Evolutionary conservation across 2,329 filamentous ascomycete genomes (phyloP).

Genomic region (Botrytis porri): DNA sequence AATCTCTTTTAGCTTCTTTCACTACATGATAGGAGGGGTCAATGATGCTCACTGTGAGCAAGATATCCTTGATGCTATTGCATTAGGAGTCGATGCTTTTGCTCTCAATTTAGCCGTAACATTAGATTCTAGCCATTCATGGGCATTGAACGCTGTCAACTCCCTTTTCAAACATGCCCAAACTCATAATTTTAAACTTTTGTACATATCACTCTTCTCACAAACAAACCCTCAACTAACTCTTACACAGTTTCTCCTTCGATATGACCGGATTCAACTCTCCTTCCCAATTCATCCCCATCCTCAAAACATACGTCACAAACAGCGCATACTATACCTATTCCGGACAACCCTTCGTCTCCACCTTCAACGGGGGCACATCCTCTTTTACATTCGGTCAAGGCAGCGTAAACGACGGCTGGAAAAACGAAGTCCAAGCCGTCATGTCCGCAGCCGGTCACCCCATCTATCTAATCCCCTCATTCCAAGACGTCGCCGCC

Average conservation of each 20-base stretch:
- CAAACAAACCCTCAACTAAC: background rate
- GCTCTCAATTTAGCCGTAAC: slow-evolving; percentile 22
- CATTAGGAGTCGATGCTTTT: slow-evolving; percentile 24
- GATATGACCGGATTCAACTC: slow-evolving; percentile 25
- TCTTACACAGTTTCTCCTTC: slow-evolving; percentile 23
- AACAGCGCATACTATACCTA: slow-evolving; percentile 24
- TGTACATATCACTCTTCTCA: background rate
- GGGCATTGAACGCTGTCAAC: slow-evolving; percentile 12
- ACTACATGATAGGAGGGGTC: slow-evolving; percentile 23
- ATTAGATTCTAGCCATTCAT: slow-evolving; percentile 14
- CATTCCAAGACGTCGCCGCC: slow-evolving; percentile 24
- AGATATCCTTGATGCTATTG: slow-evolving; percentile 24
- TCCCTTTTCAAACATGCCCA: slow-evolving; percentile 22
- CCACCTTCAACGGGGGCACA: slow-evolving; percentile 27
- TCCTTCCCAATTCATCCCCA: slow-evolving; percentile 21
- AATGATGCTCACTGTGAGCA: slow-evolving; percentile 22
- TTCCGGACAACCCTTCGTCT: slow-evolving; percentile 22
- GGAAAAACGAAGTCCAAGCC: slow-evolving; percentile 28
- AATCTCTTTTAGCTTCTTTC: slow-evolving; percentile 20
- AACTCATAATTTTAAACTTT: slow-evolving; percentile 23
- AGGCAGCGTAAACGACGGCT: slow-evolving; percentile 32
- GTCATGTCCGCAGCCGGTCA: slow-evolving; percentile 32
- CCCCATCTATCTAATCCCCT: slow-evolving; percentile 23
- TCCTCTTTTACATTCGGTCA: slow-evolving; percentile 26
- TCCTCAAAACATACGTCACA: slow-evolving; percentile 18